Percentiles rank a stretch among this genome's conserved stretches.
These are phyloP conservation scores for Xenosphaeropsis pyriputrescens DNA, from an alignment of 2,329 filamentous ascomycete genomes.

Conservation along the genomic window DNA sequence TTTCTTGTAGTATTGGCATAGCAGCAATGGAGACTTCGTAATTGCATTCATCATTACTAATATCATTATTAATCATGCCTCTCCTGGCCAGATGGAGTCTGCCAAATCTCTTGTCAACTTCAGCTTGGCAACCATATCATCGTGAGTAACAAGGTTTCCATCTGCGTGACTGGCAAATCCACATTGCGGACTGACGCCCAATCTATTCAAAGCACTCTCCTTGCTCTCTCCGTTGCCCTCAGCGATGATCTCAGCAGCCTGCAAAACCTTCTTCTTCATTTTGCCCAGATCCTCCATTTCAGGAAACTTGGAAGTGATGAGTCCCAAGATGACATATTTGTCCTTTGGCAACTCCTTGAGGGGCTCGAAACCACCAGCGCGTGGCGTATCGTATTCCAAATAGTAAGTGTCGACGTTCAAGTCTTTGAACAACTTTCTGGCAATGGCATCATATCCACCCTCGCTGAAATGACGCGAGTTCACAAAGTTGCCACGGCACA, in stretches of 20 bases:
- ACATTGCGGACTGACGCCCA: slow-evolving; percentile 58
- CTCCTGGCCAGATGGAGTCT: slow-evolving; percentile 49
- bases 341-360: slow-evolving; percentile 42
- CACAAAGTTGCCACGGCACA: slow-evolving; percentile 59
- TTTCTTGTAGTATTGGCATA: too few species aligned
- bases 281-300: slow-evolving; percentile 49
- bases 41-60: too few species aligned
- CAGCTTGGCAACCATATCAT: slow-evolving; percentile 65
- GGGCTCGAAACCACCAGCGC: slow-evolving; percentile 52
- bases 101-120: slow-evolving; percentile 56
- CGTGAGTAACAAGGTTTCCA: slow-evolving; percentile 54
- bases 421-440: slow-evolving; percentile 48
- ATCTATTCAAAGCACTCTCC: slow-evolving; percentile 54
- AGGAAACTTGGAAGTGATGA: slow-evolving; percentile 49
- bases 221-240: slow-evolving; percentile 48
- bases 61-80: slow-evolving; percentile 1
- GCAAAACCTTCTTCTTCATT: slow-evolving; percentile 43
- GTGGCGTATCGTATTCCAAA: slow-evolving; percentile 53
- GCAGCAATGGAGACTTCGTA: too few species aligned
- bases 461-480: slow-evolving; percentile 52
- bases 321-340: slow-evolving; percentile 52
- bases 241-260: slow-evolving; percentile 55
- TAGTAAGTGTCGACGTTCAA: slow-evolving; percentile 54
- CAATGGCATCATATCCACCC: slow-evolving; percentile 53
- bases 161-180: slow-evolving; percentile 54